Evolutionary conservation across 2,329 filamentous ascomycete genomes (phyloP).

Genomic region (Hymenoscyphus occultus): DNA sequence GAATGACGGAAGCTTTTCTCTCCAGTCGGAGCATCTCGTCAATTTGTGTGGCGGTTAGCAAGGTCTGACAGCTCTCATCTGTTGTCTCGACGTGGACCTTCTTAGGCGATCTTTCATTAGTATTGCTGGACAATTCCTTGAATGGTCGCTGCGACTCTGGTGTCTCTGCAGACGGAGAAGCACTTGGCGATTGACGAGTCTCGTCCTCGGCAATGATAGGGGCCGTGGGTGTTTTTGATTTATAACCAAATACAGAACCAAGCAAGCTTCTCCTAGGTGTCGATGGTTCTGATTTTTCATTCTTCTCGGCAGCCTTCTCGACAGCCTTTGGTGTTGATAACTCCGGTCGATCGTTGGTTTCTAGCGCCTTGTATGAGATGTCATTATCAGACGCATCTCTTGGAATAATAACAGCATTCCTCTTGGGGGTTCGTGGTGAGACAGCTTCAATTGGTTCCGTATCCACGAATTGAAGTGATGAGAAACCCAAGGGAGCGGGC

Average conservation of each 20-base stretch:
- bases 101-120: constrained; percentile 41
- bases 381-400: constrained; percentile 40
- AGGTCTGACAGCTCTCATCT: constrained; percentile 78
- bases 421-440: constrained; percentile 49
- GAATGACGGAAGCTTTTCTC: constrained; percentile 30
- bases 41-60: constrained; percentile 77
- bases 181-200: constrained; percentile 53
- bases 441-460: constrained; percentile 33
- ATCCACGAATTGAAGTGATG: constrained; percentile 31
- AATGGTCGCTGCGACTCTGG: constrained; percentile 58
- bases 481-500: constrained; percentile 31
- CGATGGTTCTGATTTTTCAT: constrained; percentile 33
- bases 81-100: constrained; percentile 46
- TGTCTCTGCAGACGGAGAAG: constrained; percentile 47
- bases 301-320: not conserved
- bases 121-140: constrained; percentile 61
- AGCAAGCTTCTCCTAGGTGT: constrained; percentile 43
- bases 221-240: constrained; percentile 40
- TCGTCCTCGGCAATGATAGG: constrained; percentile 63
- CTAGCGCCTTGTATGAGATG: constrained; percentile 14
- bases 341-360: not conserved
- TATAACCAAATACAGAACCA: constrained; percentile 45
- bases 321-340: constrained; percentile 2
- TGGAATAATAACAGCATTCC: constrained; percentile 56
- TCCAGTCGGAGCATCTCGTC: constrained; percentile 69